Evolutionary conservation across 1,139 yeast genomes (phyloP).

Genomic region (Arxiozyma telluris): DNA sequence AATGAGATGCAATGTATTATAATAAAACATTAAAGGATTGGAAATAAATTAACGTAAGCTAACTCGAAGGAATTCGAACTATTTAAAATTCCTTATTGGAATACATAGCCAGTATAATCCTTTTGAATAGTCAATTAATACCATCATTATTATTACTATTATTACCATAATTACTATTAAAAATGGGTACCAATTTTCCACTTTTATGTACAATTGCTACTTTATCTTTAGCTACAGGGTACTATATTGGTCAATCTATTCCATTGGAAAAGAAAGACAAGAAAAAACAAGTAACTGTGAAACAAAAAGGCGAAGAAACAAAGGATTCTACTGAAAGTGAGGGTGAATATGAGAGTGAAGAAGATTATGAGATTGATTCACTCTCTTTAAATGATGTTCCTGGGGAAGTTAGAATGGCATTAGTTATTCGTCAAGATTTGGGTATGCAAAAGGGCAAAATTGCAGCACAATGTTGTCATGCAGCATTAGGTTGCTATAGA

Average conservation of each 20-base stretch:
- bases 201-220: conserved; percentile 17
- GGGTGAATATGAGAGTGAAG: conserved; percentile 27
- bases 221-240: conserved; percentile 25
- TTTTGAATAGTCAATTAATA: too few species aligned
- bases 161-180: too few species aligned
- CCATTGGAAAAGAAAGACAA: conserved; percentile 6
- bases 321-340: conserved; percentile 6
- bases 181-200: conserved; percentile 5
- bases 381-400: conserved; percentile 49
- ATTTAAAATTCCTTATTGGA: too few species aligned
- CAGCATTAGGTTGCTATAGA: conserved; percentile 85
- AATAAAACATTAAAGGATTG: too few species aligned
- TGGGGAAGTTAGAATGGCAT: conserved; percentile 81
- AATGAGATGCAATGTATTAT: not conserved
- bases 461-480: conserved; percentile 97
- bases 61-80: too few species aligned
- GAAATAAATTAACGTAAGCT: too few species aligned
- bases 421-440: conserved; percentile 79
- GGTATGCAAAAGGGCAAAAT: conserved; percentile 93
- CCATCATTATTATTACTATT: too few species aligned
- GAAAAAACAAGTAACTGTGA: not conserved
- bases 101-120: too few species aligned
- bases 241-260: conserved; percentile 21
- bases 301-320: conserved; percentile 13
- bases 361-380: conserved; percentile 44